Conservation (phyloP, 2,329 filamentous ascomycete genomes). For the Boeremia exigua region DNA sequence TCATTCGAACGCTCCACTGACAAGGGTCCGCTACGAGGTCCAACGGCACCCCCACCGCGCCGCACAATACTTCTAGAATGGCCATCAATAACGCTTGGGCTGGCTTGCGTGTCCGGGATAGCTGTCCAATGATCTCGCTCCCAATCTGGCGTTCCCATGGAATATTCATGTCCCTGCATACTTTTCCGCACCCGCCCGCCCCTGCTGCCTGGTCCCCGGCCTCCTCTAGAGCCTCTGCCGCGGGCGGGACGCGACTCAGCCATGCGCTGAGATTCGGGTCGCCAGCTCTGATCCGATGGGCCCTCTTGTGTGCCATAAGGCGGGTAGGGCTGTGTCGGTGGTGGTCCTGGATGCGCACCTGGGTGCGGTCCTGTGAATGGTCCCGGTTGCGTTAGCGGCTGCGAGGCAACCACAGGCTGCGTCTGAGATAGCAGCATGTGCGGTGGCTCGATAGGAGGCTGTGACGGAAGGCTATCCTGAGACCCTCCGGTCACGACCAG, state of each 20-base stretch:
- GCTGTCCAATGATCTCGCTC: conserved; percentile 48
- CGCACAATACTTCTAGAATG: conserved; percentile 38
- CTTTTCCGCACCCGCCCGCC: conserved; percentile 49
- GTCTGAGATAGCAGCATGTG: conserved; percentile 37
- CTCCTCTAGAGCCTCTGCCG: conserved; percentile 48
- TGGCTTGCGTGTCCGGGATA: conserved; percentile 42
- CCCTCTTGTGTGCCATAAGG: conserved; percentile 38
- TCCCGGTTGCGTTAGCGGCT: conserved; percentile 31
- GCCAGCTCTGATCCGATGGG: conserved; percentile 42
- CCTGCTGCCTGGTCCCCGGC: conserved; percentile 45
- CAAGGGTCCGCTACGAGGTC: conserved; percentile 32
- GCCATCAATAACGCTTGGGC: conserved; percentile 48
- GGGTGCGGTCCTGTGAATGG: conserved; percentile 30
- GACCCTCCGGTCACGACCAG: conserved; percentile 38
- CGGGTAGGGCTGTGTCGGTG: conserved; percentile 27
- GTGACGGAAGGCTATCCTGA: background rate
- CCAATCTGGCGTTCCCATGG: conserved; percentile 50
- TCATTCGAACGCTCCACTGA: conserved; percentile 34
- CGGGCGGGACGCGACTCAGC: conserved; percentile 36
- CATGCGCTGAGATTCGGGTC: conserved; percentile 38
- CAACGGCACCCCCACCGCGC: conserved; percentile 42
- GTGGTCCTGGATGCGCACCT: conserved; percentile 32
- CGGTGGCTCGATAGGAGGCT: conserved; percentile 19
- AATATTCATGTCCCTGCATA: conserved; percentile 35
- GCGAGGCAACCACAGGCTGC: conserved; percentile 33